Conservation (phyloP, 257 asterid genomes). For the Gentiana macrophylla region DNA sequence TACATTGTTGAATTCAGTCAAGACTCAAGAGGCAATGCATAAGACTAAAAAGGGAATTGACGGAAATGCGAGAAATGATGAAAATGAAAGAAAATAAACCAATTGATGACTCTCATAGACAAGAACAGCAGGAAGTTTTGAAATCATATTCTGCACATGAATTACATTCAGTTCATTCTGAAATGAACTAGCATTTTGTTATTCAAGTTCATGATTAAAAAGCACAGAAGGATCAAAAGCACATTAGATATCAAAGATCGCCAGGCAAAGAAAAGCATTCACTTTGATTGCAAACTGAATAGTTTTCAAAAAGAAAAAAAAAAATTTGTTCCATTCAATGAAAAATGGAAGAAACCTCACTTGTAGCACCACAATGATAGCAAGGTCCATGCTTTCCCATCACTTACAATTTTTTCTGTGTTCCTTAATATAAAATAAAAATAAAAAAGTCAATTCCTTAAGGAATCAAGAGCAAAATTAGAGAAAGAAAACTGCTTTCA, state of each 20-base stretch:
- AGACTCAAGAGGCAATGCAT: slow-evolving; percentile 2
- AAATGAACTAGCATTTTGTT: slow-evolving; percentile 17
- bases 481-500: slow-evolving; percentile 19
- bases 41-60: neutral
- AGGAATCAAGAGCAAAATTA: slow-evolving; percentile 20
- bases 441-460: slow-evolving; percentile 10
- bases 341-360: slow-evolving; percentile 51
- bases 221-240: slow-evolving; percentile 21
- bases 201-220: slow-evolving; percentile 22
- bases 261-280: slow-evolving; percentile 18
- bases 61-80: neutral
- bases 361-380: slow-evolving; percentile 99
- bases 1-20: slow-evolving; percentile 9
- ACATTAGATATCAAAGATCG: slow-evolving; percentile 14
- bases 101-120: slow-evolving; percentile 2
- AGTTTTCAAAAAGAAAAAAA: slow-evolving; percentile 3
- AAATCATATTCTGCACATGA: slow-evolving; percentile 20
- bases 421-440: slow-evolving; percentile 19
- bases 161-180: slow-evolving; percentile 14
- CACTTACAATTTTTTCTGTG: slow-evolving; percentile 22
- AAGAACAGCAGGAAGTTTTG: slow-evolving; percentile 16
- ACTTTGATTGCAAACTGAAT: slow-evolving; percentile 6
- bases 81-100: slow-evolving; percentile 1
- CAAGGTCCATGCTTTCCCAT: slow-evolving; percentile 99
- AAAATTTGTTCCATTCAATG: neutral